These are phyloP conservation scores for Nemania diffusa DNA, from an alignment of 2,329 filamentous ascomycete genomes.

Conservation along the genomic window DNA sequence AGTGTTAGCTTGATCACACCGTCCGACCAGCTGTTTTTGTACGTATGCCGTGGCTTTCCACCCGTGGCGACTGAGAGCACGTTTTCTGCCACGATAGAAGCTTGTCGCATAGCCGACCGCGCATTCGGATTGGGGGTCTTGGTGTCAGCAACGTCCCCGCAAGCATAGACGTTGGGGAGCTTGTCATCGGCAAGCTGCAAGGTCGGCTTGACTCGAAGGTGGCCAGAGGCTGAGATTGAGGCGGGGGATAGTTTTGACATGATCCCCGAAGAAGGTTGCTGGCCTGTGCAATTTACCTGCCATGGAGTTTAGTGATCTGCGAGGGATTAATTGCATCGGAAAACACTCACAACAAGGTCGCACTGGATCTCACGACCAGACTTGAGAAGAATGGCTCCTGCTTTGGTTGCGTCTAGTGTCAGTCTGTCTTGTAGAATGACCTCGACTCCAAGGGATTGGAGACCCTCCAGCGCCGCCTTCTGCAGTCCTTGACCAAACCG, in stretches of 20 bases:
- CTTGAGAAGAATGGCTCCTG: constrained; percentile 5
- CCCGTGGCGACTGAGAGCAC: neutral
- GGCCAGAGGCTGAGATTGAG: constrained; percentile 15
- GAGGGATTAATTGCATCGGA: neutral
- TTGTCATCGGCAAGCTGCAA: constrained; percentile 7
- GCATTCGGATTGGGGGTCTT: constrained; percentile 20
- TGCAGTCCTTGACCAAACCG: constrained; percentile 19
- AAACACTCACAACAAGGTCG: constrained; percentile 16
- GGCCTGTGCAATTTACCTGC: constrained; percentile 17
- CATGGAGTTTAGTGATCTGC: neutral
- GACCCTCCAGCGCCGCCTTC: constrained; percentile 10
- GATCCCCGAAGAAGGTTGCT: constrained; percentile 6
- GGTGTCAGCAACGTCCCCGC: constrained; percentile 20
- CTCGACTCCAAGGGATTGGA: constrained; percentile 14
- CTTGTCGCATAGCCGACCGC: constrained; percentile 18
- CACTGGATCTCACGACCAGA: constrained; percentile 20
- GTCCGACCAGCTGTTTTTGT: constrained; percentile 16
- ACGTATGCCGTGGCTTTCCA: neutral
- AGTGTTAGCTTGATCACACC: constrained; percentile 17
- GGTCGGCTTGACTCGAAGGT: constrained; percentile 14
- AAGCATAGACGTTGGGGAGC: constrained; percentile 17
- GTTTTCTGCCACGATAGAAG: constrained; percentile 21
- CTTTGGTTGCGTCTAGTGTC: neutral
- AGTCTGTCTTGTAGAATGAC: constrained; percentile 19
- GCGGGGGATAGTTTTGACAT: constrained; percentile 2